Evolutionary conservation across 1,139 yeast genomes (phyloP).

Genomic region (Pichia sp.): DNA sequence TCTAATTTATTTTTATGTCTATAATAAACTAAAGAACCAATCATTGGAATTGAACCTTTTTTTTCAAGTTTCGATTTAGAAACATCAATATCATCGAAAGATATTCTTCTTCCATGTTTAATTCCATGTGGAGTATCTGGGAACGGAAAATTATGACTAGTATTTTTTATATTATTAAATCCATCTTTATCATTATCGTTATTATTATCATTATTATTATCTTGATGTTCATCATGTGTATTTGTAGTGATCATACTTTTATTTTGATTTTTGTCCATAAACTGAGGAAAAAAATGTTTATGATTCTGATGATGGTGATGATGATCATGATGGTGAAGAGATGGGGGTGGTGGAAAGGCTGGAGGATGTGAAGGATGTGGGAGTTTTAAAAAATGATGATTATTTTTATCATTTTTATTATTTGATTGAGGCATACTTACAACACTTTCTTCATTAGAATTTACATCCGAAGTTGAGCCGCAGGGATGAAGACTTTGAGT

Average conservation of each 20-base stretch:
- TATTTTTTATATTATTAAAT: too few relatives aligned
- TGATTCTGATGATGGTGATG: background rate
- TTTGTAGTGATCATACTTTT: background rate
- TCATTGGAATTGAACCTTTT: conserved; percentile 24
- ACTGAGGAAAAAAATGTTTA: background rate
- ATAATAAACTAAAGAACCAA: conserved; percentile 26
- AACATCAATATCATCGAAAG: conserved; percentile 6
- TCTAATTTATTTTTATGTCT: conserved; percentile 5
- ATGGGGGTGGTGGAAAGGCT: too few relatives aligned
- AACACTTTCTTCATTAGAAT: too few relatives aligned
- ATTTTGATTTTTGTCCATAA: background rate
- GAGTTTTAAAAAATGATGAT: too few relatives aligned
- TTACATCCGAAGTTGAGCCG: too few relatives aligned
- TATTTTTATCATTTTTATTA: too few relatives aligned
- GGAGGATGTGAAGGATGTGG: too few relatives aligned
- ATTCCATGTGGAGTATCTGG: background rate
- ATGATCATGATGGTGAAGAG: background rate
- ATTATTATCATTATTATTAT: background rate
- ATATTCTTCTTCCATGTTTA: background rate
- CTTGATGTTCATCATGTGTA: background rate
- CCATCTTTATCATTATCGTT: background rate
- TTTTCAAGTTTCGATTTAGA: background rate
- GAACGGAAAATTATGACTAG: too few relatives aligned
- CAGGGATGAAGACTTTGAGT: too few relatives aligned
- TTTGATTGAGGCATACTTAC: too few relatives aligned